Evolutionary conservation across 805 yeast species (phyloP).

Genomic region (Yarrowia hollandica): DNA sequence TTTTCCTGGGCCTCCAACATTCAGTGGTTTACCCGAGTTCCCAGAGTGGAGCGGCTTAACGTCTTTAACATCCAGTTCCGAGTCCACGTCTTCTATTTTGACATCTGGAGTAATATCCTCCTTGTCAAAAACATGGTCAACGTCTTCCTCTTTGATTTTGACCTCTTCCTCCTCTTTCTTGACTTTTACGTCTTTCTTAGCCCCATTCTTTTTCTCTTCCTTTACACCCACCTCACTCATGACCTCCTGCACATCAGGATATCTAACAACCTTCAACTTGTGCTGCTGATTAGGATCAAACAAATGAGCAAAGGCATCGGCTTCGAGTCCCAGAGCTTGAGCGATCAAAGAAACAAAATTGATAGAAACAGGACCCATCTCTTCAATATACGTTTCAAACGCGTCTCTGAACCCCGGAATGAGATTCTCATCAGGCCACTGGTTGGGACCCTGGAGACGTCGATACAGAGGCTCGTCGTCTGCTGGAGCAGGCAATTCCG

Average conservation of each 20-base stretch:
- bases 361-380: slow-evolving; percentile 11
- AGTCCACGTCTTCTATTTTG: neutral
- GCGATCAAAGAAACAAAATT: slow-evolving; percentile 15
- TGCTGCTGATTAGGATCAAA: slow-evolving; percentile 11
- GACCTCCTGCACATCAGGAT: slow-evolving; percentile 6
- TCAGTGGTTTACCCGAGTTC: too few relatives aligned
- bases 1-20: too few relatives aligned
- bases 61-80: too few relatives aligned
- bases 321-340: slow-evolving; percentile 14
- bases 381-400: slow-evolving; percentile 6
- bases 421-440: slow-evolving; percentile 13
- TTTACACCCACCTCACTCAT: neutral
- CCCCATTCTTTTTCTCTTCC: neutral
- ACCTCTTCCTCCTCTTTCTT: too few relatives aligned
- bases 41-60: too few relatives aligned
- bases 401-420: slow-evolving; percentile 4
- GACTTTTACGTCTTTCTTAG: neutral
- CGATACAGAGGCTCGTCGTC: slow-evolving; percentile 31
- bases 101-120: neutral
- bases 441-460: slow-evolving; percentile 16
- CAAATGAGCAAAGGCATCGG: slow-evolving; percentile 6
- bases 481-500: slow-evolving; percentile 33
- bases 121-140: neutral
- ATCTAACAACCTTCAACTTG: slow-evolving; percentile 24
- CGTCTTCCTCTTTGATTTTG: neutral